These are phyloP conservation scores for Aegilops bicornis DNA, from an alignment of 176 grass and related monocot species.

Conservation along the genomic window DNA sequence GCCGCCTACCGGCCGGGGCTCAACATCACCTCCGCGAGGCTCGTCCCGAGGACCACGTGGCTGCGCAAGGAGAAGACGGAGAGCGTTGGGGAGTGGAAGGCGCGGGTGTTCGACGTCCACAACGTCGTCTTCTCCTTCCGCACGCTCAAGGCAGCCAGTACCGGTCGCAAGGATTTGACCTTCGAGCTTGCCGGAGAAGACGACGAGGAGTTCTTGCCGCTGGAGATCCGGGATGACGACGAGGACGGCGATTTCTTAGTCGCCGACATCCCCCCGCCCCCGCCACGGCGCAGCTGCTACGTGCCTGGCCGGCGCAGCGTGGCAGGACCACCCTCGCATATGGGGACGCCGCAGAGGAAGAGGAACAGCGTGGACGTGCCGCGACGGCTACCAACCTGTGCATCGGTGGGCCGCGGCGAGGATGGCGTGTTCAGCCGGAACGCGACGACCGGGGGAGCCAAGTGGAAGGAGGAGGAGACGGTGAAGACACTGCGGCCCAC, in stretches of 20 bases:
- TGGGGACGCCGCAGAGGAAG: conserved; percentile 52
- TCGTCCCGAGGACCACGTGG: conserved; percentile 85
- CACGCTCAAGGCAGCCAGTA: conserved; percentile 64
- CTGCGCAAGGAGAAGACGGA: conserved; percentile 92
- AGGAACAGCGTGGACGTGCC: conserved; percentile 85
- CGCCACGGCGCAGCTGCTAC: conserved; percentile 78
- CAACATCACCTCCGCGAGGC: conserved; percentile 72
- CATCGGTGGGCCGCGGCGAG: conserved; percentile 43
- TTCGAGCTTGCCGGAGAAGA: conserved; percentile 57
- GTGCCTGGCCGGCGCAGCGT: conserved; percentile 56
- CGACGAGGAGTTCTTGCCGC: conserved; percentile 71
- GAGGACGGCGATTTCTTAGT: conserved; percentile 91
- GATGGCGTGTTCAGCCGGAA: conserved; percentile 41
- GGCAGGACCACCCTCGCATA: conserved; percentile 33
- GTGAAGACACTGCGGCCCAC: conserved; percentile 88
- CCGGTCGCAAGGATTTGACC: conserved; percentile 45
- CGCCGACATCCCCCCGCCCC: conserved; percentile 64
- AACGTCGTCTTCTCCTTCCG: conserved; percentile 94
- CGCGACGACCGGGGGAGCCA: conserved; percentile 33
- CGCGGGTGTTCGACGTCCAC: conserved; percentile 85
- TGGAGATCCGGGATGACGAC: conserved; percentile 84
- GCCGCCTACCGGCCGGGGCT: conserved; percentile 84
- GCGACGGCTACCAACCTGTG: conserved; percentile 40
- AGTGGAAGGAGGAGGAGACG: conserved; percentile 97
- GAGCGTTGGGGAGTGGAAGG: conserved; percentile 87